phyloP scores from a whole-genome alignment of 495 filamentous ascomycete species.

The Lepidopterella palustris region DNA sequence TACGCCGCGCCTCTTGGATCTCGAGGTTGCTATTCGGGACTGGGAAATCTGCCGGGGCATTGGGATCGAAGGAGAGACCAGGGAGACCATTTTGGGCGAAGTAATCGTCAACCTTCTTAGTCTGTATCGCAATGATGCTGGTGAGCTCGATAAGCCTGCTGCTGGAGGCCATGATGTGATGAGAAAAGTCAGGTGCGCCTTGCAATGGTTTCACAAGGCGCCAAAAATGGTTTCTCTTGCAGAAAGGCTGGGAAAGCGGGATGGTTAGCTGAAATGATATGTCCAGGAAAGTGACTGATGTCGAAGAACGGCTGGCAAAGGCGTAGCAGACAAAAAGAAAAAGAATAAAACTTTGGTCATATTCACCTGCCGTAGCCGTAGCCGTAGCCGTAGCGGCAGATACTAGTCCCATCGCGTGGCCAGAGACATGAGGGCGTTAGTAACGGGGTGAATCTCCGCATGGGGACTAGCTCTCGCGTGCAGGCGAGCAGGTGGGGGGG shows the following conservation, averaged over 20 bases:
- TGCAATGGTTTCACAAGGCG: not conserved
- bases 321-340: not conserved
- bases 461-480: not conserved
- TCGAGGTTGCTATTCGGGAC: not conserved
- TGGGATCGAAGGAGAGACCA: conserved; percentile 11
- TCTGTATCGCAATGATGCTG: conserved; percentile 9
- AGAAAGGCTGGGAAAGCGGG: not conserved
- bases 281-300: not conserved
- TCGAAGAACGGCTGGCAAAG: not conserved
- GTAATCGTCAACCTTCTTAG: conserved; percentile 15
- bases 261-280: not conserved
- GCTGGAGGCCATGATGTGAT: conserved; percentile 1
- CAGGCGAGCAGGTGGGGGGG: not conserved
- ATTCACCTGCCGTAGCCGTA: not conserved
- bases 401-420: not conserved
- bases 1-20: conserved; percentile 5
- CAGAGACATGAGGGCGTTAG: not conserved
- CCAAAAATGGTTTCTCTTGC: not conserved
- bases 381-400: not conserved
- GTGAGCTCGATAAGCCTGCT: conserved; percentile 10
- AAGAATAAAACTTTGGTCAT: not conserved
- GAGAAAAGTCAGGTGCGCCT: not conserved
- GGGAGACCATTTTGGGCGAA: conserved; percentile 6
- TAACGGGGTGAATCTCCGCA: not conserved
- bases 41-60: conserved; percentile 13